Percentiles rank a stretch among this genome's conserved stretches.
Conservation (phyloP, 2,329 filamentous ascomycete genomes). For the Penicillium fuscoglaucum region DNA sequence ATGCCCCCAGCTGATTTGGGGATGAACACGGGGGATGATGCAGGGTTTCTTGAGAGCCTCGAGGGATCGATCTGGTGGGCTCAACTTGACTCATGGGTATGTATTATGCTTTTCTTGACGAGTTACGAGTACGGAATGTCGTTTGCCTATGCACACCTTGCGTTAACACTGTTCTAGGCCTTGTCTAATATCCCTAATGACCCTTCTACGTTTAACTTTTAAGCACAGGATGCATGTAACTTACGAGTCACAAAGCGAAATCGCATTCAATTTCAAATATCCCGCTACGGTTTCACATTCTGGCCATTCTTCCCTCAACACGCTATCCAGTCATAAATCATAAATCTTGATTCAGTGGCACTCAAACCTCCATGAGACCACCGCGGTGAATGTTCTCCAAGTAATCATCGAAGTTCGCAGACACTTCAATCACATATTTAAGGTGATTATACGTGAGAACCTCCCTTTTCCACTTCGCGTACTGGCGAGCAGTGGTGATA, state of each 20-base stretch:
- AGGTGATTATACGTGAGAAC: constrained; percentile 16
- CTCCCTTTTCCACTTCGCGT: constrained; percentile 16
- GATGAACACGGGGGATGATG: constrained; percentile 27
- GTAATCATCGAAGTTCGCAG: constrained; percentile 15
- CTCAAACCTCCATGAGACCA: background rate
- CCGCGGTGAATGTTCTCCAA: constrained; percentile 1
- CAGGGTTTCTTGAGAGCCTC: constrained; percentile 35
- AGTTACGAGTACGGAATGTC: background rate
- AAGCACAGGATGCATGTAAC: background rate
- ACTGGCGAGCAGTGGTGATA: constrained; percentile 17
- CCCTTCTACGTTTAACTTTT: constrained; percentile 29
- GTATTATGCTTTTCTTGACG: constrained; percentile 7
- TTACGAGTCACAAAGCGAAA: background rate
- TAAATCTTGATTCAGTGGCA: background rate
- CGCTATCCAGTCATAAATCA: background rate
- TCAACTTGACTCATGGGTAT: constrained; percentile 42
- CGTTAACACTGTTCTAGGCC: constrained; percentile 27
- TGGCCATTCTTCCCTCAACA: background rate
- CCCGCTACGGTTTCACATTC: background rate
- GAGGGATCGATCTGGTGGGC: constrained; percentile 44
- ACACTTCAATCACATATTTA: constrained; percentile 21
- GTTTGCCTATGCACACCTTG: background rate
- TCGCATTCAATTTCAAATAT: background rate
- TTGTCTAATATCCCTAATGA: constrained; percentile 37
- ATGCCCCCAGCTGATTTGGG: constrained; percentile 25